A percentile compares a stretch with the other conserved stretches of the same genome.
Conservation (phyloP, 345 rosid genomes). For the Erysimum cheiranthoides region DNA sequence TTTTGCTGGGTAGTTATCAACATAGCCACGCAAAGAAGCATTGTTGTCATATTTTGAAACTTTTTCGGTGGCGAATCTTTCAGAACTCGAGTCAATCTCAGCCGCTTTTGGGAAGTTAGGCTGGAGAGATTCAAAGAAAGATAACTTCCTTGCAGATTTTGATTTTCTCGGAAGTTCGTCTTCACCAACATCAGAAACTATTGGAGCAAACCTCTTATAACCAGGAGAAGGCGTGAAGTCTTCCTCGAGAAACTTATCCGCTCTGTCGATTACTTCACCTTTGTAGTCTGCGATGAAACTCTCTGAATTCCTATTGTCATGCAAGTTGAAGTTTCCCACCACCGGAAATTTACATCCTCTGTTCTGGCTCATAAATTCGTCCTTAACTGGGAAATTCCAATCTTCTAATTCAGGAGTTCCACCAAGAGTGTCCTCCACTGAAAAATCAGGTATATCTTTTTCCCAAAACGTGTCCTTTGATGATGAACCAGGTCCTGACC, state of each 20-base stretch:
- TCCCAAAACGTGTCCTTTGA: slow-evolving; percentile 49
- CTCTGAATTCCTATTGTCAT: slow-evolving; percentile 43
- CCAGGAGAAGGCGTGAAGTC: slow-evolving; percentile 47
- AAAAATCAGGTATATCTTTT: slow-evolving; percentile 47
- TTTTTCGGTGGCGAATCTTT: slow-evolving; percentile 44
- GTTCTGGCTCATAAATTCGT: slow-evolving; percentile 43
- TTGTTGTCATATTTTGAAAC: slow-evolving; percentile 39
- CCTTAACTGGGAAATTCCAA: slow-evolving; percentile 44
- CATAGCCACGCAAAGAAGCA: slow-evolving; percentile 36
- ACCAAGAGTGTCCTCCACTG: slow-evolving; percentile 40
- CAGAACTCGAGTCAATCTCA: slow-evolving; percentile 53
- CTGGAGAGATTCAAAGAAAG: slow-evolving; percentile 50
- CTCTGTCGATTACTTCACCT: slow-evolving; percentile 66
- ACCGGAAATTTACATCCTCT: slow-evolving; percentile 44
- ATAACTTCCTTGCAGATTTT: slow-evolving; percentile 58
- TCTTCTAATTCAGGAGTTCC: slow-evolving; percentile 34
- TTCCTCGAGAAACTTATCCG: slow-evolving; percentile 46
- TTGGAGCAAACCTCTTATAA: slow-evolving; percentile 46
- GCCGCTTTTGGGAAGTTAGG: slow-evolving; percentile 56
- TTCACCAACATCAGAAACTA: slow-evolving; percentile 51
- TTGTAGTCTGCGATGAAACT: slow-evolving; percentile 49
- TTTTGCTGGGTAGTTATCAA: slow-evolving; percentile 46
- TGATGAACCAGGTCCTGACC: slow-evolving; percentile 47
- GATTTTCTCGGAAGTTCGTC: slow-evolving; percentile 56
- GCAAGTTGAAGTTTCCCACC: slow-evolving; percentile 43